Evolutionary conservation across 1,284 basidiomycete species (phyloP), one percentile per base, ranked within the genome.

Genomic region (Cryptococcus sp.): DNA sequence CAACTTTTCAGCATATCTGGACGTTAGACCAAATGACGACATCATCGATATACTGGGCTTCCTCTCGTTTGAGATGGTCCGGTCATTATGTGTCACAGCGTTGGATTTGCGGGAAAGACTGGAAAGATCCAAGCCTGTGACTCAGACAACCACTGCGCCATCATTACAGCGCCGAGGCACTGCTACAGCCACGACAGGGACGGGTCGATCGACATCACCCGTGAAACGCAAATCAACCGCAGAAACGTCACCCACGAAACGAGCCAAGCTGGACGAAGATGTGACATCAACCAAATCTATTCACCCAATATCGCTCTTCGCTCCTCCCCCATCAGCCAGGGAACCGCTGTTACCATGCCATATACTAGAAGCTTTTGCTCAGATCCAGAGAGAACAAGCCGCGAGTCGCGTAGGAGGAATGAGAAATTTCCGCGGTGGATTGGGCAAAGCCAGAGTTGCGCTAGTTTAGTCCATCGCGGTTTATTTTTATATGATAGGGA

Each of bases 11-110:
- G 75, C 87, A 0, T 88, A 93, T 63, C 84, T 98, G 54, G 94
- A 98, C 73, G 84, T 94, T 60, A 89, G 90, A 76, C 87, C 91
- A 5, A 91, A 91, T 76, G 95, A 98, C 76, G 95, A 98, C 75
- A 95, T 94, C 3, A 83, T 96, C 67, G 94, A 98, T 72, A 94
- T 97, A 58, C 89, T 98, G 61, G 95, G 95, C 17, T 98, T 98
- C 79, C 84, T 98, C 29, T 89, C 93, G 0, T 98, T 96, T 77
- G 94, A 98, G 78, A 94, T 96, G 86, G 94, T 98, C 37, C 86
- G 93, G 43, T 90, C 91, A 3, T 83, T 98, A 40, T 95, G 93
- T 5, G 83, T 93, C 45, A 89, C 89, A 1, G 92, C 90, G 1
- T 82, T 93, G 23, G 85, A 88, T 39, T 87, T 94, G 63, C 62